Evolutionary conservation across 305 asterid genomes (phyloP), one percentile per base, ranked within the genome.

Genomic region (Fraxinus sp.): DNA sequence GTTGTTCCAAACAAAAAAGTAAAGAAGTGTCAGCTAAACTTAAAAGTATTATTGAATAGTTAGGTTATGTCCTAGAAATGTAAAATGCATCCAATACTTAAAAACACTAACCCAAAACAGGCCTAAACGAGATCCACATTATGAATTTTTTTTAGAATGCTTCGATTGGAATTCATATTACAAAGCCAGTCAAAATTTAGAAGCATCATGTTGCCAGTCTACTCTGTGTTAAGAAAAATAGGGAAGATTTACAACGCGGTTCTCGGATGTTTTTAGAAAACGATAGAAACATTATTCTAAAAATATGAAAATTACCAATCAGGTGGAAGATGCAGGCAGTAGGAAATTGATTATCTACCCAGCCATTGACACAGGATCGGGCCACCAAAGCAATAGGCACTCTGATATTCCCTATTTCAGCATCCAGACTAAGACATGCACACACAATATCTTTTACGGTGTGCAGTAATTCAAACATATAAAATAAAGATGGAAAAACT

Each of bases 1-100:
- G 88, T 77, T 52, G 41, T 77, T 33, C 46, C 68, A 11, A 77
- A 82, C 26, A 79, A 82, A 68, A 79, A 39, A 20, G 57, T 35
- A 32, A 77, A 81, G 77, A n/a, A 82, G 52, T 6, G 84, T 80
- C 70, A 68, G 77, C 3, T 7, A 75, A 22, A n/a, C 26, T 66
- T n/a, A 33, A 59, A 72, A 16, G 46, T 32, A 18, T 7, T 26
- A 74, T 6, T 9, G 7, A 49, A 71, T 28, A 10, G 39, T 64
- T 30, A 71, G 62, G 32, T 77, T 36, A 59, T 36, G 59, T 24
- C 73, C 66, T 79, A 22, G 7, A 73, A 41, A 33, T 33, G 30
- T 0, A 66, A 82, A 66, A 64, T n/a, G 76, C 59, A 80, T 14
- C 71, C 43, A 83, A 7, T 4, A 80, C 46, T 36, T 13, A 68